These are phyloP conservation scores for Schwanniomyces pseudopolymorphus DNA, from an alignment of 805 yeast species.

Conservation along the genomic window DNA sequence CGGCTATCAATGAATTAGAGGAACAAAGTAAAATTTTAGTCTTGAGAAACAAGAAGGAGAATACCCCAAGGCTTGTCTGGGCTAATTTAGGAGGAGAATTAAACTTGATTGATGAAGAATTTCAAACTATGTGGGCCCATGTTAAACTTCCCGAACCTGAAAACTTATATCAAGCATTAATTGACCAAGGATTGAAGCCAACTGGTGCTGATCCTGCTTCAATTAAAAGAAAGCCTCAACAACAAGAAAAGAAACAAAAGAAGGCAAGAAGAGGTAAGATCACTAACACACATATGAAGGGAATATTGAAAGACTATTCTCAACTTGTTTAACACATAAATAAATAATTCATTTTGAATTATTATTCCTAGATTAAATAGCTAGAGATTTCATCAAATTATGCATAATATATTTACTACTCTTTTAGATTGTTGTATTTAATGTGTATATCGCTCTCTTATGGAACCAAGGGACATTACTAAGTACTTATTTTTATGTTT, in stretches of 20 bases:
- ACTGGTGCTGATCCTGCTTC: conserved; percentile 97
- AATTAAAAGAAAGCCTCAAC: conserved; percentile 62
- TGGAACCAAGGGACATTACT: no score
- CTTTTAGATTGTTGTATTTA: no score
- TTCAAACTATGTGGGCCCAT: conserved; percentile 75
- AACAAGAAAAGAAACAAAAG: conserved; percentile 74
- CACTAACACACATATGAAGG: conserved; percentile 96
- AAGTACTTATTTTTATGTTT: no score
- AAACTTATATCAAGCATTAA: conserved; percentile 74
- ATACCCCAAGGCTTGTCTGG: conserved; percentile 91
- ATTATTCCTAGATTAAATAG: not conserved
- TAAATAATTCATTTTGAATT: no score
- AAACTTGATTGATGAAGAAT: conserved; percentile 74
- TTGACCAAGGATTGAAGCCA: conserved; percentile 88
- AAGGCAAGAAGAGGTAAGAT: conserved; percentile 91
- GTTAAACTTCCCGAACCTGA: conserved; percentile 80
- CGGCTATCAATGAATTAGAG: conserved; percentile 77
- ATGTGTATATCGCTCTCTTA: no score
- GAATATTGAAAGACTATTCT: conserved; percentile 83
- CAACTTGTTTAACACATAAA: conserved; percentile 26
- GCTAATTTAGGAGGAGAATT: conserved; percentile 76
- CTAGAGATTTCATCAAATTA: no score
- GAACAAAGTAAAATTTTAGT: conserved; percentile 75
- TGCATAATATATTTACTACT: no score
- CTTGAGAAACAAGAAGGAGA: conserved; percentile 87